These are phyloP conservation scores for Neurospora sp. DNA, from an alignment of 2,329 filamentous ascomycete species.

Conservation along the genomic window DNA sequence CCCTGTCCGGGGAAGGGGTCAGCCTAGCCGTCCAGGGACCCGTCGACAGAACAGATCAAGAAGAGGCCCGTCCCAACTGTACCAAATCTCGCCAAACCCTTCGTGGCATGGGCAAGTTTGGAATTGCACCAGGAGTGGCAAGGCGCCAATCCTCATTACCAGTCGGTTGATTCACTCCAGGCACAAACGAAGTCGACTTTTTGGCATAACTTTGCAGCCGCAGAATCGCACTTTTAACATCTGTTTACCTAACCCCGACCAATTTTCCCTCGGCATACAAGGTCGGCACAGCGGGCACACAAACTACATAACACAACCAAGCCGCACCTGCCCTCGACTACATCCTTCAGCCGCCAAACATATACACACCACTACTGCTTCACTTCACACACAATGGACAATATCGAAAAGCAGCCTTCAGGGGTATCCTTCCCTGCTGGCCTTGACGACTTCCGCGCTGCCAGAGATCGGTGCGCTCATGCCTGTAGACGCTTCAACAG, in stretches of 20 bases:
- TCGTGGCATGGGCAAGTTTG: constrained; percentile 3
- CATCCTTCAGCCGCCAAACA: background rate
- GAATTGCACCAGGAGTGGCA: background rate
- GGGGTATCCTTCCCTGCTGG: constrained; percentile 20
- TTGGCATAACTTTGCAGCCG: background rate
- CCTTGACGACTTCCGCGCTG: constrained; percentile 21
- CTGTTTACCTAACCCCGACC: background rate
- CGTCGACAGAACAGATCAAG: constrained; percentile 2
- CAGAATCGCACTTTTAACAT: background rate
- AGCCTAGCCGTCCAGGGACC: background rate
- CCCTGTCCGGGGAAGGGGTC: background rate
- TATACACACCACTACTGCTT: background rate
- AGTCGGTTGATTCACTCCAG: background rate
- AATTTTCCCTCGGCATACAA: background rate
- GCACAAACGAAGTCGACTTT: background rate
- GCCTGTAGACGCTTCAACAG: constrained; percentile 22
- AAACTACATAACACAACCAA: background rate
- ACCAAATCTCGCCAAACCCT: constrained; percentile 9
- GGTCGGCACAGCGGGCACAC: background rate
- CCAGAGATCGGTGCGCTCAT: constrained; percentile 18
- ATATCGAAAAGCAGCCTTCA: background rate
- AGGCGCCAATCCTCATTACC: constrained; percentile 1
- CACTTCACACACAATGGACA: background rate
- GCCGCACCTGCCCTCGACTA: background rate
- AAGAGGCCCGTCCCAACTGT: constrained; percentile 1